These are phyloP conservation scores for Backusella tuberculispora DNA, from an alignment of 192 early-diverging fungal genomes.

Conservation along the genomic window DNA sequence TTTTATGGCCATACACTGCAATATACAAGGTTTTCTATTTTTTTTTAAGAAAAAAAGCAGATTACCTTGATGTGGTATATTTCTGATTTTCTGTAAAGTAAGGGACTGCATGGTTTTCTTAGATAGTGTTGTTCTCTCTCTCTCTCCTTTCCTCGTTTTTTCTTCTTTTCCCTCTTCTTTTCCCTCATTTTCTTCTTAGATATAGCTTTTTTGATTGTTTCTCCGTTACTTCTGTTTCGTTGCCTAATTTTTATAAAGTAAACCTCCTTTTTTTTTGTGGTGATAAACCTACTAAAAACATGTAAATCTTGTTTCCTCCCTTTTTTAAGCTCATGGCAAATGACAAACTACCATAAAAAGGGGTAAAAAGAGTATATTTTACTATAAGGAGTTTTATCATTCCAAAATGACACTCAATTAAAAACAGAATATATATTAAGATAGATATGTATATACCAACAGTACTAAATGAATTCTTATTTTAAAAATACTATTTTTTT, in stretches of 20 bases:
- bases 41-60: not conserved
- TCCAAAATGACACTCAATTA: not conserved
- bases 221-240: not conserved
- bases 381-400: not conserved
- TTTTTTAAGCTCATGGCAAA: not conserved
- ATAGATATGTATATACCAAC: not conserved
- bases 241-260: not conserved
- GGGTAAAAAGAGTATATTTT: not conserved
- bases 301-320: conserved; percentile 5
- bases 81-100: conserved; percentile 13
- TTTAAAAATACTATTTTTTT: not conserved
- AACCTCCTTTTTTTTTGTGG: not conserved
- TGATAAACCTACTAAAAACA: conserved; percentile 7
- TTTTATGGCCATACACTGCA: not conserved
- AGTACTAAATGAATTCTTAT: too few species aligned
- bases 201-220: not conserved
- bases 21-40: not conserved
- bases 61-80: not conserved
- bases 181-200: not conserved
- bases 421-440: not conserved
- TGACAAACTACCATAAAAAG: not conserved
- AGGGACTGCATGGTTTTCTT: not conserved
- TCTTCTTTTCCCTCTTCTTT: not conserved
- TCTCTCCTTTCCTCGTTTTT: not conserved
- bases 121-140: not conserved